Percentiles rank a stretch among this genome's conserved stretches.
These are phyloP conservation scores for Cucurbitaria berberidis DNA, from an alignment of 2,329 filamentous ascomycete genomes.

Conservation along the genomic window DNA sequence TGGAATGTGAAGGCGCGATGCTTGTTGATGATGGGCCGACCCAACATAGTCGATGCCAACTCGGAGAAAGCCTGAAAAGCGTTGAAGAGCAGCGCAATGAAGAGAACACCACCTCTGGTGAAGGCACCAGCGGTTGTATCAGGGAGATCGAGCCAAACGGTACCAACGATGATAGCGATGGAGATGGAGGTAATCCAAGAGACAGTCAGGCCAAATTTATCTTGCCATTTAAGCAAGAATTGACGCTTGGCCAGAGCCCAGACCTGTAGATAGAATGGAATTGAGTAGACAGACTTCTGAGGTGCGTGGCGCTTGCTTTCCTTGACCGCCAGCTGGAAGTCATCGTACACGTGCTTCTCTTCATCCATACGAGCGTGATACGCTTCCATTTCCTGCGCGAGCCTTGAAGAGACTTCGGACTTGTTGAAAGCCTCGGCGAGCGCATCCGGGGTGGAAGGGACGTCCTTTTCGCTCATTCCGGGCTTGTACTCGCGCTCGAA, in stretches of 20 bases:
- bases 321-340: constrained; percentile 76
- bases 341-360: constrained; percentile 72
- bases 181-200: constrained; percentile 74
- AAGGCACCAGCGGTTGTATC: constrained; percentile 72
- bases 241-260: constrained; percentile 85
- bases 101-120: constrained; percentile 80
- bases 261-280: constrained; percentile 82
- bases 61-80: constrained; percentile 87
- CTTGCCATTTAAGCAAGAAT: constrained; percentile 84
- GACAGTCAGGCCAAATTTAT: constrained; percentile 76
- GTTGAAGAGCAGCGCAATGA: constrained; percentile 81
- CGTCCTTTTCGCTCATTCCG: constrained; percentile 69
- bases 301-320: constrained; percentile 79
- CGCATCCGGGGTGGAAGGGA: constrained; percentile 70
- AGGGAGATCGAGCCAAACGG: constrained; percentile 75
- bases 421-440: constrained; percentile 73
- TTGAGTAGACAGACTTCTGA: constrained; percentile 78
- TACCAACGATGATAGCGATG: constrained; percentile 79
- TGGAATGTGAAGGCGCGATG: constrained; percentile 85
- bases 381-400: constrained; percentile 69
- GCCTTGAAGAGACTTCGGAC: constrained; percentile 63
- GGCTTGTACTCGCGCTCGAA: constrained; percentile 79
- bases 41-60: constrained; percentile 75
- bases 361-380: constrained; percentile 70
- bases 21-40: constrained; percentile 79